Base-by-base conservation (phyloP, 192 early-diverging fungal species). In the Piromyces sp. region DNA sequence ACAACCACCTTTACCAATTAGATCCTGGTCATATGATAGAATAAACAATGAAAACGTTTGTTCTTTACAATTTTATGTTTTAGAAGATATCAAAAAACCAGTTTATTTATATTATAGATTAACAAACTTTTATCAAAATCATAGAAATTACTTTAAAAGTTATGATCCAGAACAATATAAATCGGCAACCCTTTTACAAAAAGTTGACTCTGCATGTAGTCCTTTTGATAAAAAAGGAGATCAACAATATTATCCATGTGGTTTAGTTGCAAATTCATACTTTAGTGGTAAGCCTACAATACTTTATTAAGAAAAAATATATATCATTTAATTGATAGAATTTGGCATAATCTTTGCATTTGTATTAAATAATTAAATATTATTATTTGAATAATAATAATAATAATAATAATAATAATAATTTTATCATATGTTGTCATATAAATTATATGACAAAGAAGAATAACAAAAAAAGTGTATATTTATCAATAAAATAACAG, bases 51-150 rank as follows among this genome's bases (percentile, higher is more conserved):
- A n/a, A n/a, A n/a, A n/a, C n/a, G n/a, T n/a, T n/a, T n/a, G n/a
- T n/a, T n/a, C n/a, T n/a, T n/a, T n/a, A n/a, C n/a, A n/a, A n/a
- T n/a, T n/a, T n/a, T n/a, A n/a, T n/a, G n/a, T n/a, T n/a, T n/a
- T n/a, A n/a, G n/a, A n/a, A n/a, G n/a, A n/a, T n/a, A n/a, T n/a
- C 85, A 88, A 88, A 79, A 81, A 91, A 11, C 94, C 95, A 13
- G 93, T 99, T 82, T 98, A 92, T 83, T 82, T 99, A 80, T 99
- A 98, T 87, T 98, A 98, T 84, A 88, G 94, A 78, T 91, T 99
- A 80, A 96, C 96, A 30, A 96, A 98, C 86, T 99, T 99, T 86
- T 99, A 97, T 87, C 98, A 99, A 86, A 99, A 99, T 89, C 96
- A 99, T 84, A 92, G 98, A 58, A 26, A 68, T 68, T 99, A 99